Base-by-base conservation (phyloP, 2,329 filamentous ascomycete genomes). In the Grosmannia huntii region DNA sequence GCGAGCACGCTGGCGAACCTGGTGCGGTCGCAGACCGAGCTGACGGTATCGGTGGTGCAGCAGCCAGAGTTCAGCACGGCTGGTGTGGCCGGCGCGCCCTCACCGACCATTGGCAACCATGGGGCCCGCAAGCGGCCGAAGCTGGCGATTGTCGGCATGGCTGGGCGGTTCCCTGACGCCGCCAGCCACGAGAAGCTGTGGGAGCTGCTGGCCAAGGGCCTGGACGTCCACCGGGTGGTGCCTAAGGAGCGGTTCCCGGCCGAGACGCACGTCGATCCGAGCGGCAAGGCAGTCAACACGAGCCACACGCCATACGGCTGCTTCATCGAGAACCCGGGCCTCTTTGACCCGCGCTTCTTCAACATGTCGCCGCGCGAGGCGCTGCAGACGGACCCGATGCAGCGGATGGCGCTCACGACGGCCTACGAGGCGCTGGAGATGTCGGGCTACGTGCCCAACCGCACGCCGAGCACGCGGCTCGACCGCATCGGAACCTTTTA, bases 131-230 rank as follows among this genome's bases (percentile, higher is more conserved):
- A 73, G 16, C 72, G 81, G 65, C 81, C 82, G 68, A 91, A 90
- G 70, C 81, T 95, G 62, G 90, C 90, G 59, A 90, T 95, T 62
- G 86, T 95, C 38, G 90, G 90, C 56, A 88, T 90, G 81, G 81
- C 87, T 52, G 87, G 87, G 55, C 80, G 87, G 55, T 90, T 89
- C 69, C 87, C 87, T 1, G 84, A 86, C 64, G 85, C 87, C 55
- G 84, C 82, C 19, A 86, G 78, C 65, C 79, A 83, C 61, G 85
- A 90, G 60, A 81, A 81, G 58, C 80, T 91, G 33, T 91, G 87
- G 87, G 83, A 89, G 60, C 75, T 90, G 4, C 76, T 91, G 23
- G 81, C 84, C 68, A 84, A 86, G 69, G 87, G 87, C 14, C 77
- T 89, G 9, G 87, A 90, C 68, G 86, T 89, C 36, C 85, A 89